These are phyloP conservation scores for Jackrogersella minutella DNA, from an alignment of 495 filamentous ascomycete species.

Conservation along the genomic window DNA sequence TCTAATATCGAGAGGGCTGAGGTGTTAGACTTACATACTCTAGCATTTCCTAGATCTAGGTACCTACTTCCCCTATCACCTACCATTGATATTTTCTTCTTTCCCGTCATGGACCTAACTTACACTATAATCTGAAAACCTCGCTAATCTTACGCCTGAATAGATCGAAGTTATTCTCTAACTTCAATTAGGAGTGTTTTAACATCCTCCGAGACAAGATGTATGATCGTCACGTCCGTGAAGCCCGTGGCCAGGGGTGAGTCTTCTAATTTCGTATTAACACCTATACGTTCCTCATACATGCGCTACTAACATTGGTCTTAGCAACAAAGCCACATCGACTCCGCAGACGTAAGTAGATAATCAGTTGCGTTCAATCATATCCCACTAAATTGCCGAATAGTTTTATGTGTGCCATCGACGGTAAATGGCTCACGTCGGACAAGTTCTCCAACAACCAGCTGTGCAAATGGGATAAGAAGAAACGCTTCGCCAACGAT, in stretches of 20 bases:
- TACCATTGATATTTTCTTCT: not conserved
- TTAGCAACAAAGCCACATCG: not conserved
- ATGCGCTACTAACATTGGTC: not conserved
- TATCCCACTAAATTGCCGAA: slow-evolving; percentile 2
- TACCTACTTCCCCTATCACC: too few species aligned
- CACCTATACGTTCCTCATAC: not conserved
- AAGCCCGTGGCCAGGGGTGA: not conserved
- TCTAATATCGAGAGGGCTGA: too few species aligned
- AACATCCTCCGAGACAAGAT: not conserved
- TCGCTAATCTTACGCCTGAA: not conserved
- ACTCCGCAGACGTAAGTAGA: slow-evolving; percentile 19
- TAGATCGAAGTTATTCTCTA: not conserved
- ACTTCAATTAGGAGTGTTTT: not conserved
- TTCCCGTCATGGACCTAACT: too few species aligned
- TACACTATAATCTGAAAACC: not conserved
- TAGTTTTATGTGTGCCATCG: slow-evolving; percentile 60
- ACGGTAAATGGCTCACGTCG: slow-evolving; percentile 52
- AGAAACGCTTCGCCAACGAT: slow-evolving; percentile 21
- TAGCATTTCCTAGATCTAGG: too few species aligned
- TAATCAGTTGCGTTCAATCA: not conserved
- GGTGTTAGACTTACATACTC: too few species aligned
- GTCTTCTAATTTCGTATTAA: not conserved
- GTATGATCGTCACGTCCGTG: too few species aligned
- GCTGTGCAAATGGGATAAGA: slow-evolving; percentile 48
- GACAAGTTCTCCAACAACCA: slow-evolving; percentile 58